Base-by-base conservation (phyloP, 1,139 yeast genomes). In the Candida glucosophila region DNA sequence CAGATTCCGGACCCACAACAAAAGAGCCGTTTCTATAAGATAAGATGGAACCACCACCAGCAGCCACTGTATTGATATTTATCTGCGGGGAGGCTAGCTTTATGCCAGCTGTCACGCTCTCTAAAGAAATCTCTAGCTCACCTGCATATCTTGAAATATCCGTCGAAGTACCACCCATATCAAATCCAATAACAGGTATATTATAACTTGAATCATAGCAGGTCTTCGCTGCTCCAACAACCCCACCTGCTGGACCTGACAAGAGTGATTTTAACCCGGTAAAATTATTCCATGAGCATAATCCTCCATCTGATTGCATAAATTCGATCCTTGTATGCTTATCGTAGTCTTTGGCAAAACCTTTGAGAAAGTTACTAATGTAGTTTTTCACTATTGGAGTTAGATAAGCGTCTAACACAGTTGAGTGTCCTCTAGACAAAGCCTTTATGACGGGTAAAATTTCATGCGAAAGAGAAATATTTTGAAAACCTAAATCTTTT, bases 391-490 rank as follows among this genome's bases (percentile, higher is more conserved):
- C 75, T 25, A 75, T 79, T 2, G 92, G 92, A 3, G 88, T 77
- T 32, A 81, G 52, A 43, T 80, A 80, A 1, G 90, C 83, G 51
- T 81, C 90, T 1, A 82, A 85, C 12, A 75, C 71, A 3, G 83
- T 66, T 10, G 86, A 77, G 37, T 77, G 77, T 1, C 85, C 81
- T 32, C 92, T 58, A 9, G 80, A 70, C 15, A 80, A 73, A 21
- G 72, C 65, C 44, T 79, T 79, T 36, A 80, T 76, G 78, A 78
- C 77, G 6, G 92, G 88, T 25, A 77, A 71, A 13, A 79, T 58
- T 37, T 72, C 67, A 15, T 74, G 69, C 1, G 88, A 77, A 12
- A 78, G 58, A 0, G 88, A 77, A 15, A 80, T 59, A 22, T 40
- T 40, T 15, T 40, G 44, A 44, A 79, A 79, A 2, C 85, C 83